Evolutionary conservation across 768 basidiomycete genomes (phyloP).

Genomic region (Gelatoporia subvermispora): DNA sequence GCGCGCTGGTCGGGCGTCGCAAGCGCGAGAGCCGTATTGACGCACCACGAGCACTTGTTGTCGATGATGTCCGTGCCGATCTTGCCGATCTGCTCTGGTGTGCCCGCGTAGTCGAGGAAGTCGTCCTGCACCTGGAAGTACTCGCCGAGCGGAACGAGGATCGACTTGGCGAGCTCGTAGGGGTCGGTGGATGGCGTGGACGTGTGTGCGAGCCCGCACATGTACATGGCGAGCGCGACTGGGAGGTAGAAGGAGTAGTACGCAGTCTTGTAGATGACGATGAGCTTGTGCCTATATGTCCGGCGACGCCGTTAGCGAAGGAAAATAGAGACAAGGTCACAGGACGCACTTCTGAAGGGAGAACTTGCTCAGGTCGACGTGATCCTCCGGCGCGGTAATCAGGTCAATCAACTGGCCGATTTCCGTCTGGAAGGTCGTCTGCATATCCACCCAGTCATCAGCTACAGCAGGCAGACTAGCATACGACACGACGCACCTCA

Average conservation of each 20-base stretch:
- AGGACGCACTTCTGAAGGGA: slow-evolving; percentile 73
- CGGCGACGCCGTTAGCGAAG: no score
- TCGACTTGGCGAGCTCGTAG: slow-evolving; percentile 70
- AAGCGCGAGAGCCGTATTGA: slow-evolving; percentile 76
- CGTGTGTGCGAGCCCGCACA: slow-evolving; percentile 56
- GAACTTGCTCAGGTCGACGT: slow-evolving; percentile 84
- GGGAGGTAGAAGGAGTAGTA: slow-evolving; percentile 99
- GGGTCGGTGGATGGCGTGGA: slow-evolving; percentile 46
- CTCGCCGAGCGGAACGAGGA: slow-evolving; percentile 89
- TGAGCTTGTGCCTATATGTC: slow-evolving; percentile 85
- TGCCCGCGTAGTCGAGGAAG: slow-evolving; percentile 88
- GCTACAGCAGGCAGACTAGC: background rate
- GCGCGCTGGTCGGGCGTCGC: slow-evolving; percentile 52
- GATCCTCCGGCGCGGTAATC: slow-evolving; percentile 90
- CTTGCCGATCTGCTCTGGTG: slow-evolving; percentile 91
- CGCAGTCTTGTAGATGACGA: slow-evolving; percentile 96
- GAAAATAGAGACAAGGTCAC: no score
- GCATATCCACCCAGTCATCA: background rate
- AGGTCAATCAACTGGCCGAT: slow-evolving; percentile 95
- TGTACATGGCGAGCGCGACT: slow-evolving; percentile 88
- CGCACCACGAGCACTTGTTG: slow-evolving; percentile 97
- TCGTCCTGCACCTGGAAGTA: slow-evolving; percentile 99
- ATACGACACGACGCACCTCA: slow-evolving; percentile 44
- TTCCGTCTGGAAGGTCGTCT: slow-evolving; percentile 84
- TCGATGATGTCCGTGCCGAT: slow-evolving; percentile 97